A percentile compares a stretch with the other conserved stretches of the same genome.
Evolutionary conservation across 345 rosid species (phyloP).

Genomic region (Alliaria petiolata): DNA sequence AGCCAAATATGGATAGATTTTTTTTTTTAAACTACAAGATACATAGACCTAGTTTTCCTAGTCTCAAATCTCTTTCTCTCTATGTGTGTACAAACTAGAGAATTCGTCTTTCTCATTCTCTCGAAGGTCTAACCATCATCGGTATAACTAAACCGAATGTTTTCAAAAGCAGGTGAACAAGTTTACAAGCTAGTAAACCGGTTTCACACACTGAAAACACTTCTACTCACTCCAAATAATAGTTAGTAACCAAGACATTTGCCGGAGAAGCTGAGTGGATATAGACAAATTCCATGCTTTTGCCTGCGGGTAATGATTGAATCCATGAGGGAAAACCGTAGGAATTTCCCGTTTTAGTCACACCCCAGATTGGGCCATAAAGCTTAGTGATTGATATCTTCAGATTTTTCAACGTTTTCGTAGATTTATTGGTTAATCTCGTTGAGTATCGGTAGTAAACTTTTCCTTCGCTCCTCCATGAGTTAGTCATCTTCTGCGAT

Average conservation of each 20-base stretch:
- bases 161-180: constrained; percentile 2
- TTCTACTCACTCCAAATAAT: constrained; percentile 49
- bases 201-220: neutral
- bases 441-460: constrained; percentile 74
- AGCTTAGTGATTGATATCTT: constrained; percentile 67
- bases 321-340: constrained; percentile 79
- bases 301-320: constrained; percentile 54
- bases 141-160: neutral
- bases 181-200: constrained; percentile 34
- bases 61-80: neutral
- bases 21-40: constrained; percentile 14
- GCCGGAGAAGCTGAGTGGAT: constrained; percentile 76
- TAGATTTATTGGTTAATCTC: constrained; percentile 59
- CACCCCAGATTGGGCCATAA: constrained; percentile 92
- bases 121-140: neutral
- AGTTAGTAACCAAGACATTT: constrained; percentile 59
- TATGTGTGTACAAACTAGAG: neutral
- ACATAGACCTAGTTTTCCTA: neutral
- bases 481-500: constrained; percentile 58
- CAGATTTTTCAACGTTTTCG: constrained; percentile 49
- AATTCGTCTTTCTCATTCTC: neutral
- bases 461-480: constrained; percentile 62
- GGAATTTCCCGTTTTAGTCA: constrained; percentile 45
- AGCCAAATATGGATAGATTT: too few species aligned
- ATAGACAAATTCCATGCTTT: constrained; percentile 82